Evolutionary conservation across 768 basidiomycete species (phyloP), one percentile per base, ranked within the genome.

Genomic region (Trametes cingulata): DNA sequence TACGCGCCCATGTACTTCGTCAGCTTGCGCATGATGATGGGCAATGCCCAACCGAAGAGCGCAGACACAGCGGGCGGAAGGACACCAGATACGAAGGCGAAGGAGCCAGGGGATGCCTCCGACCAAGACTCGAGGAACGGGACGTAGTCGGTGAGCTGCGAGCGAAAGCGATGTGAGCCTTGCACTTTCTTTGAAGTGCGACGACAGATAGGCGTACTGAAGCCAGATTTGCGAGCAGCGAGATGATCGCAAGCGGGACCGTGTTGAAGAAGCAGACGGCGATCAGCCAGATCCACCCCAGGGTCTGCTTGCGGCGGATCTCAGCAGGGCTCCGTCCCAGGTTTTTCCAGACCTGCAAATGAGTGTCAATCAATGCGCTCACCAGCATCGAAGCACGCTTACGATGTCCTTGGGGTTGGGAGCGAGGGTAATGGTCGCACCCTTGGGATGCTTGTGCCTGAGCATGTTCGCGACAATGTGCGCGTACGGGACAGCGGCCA

Each of bases 221-320:
- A 50, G 87, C 82, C 77, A 99, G 80, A 76, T 99, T 98, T 66
- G 97, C 94, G 51, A 97, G 78, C 63, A 93, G 77, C 13, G 96
- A 95, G 63, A 98, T 94, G 63, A 92, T 77, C 69, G 95, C 84
- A 17, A 99, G 77, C 19, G 97, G 97, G 10, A 96, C 78, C 36
- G 95, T 98, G 78, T 99, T 95, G 78, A 98, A 85, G 78, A 94
- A 95, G 74, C 93, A 95, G 48, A 98, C 85, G 29, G 85, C 67
- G 20, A 81, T 77, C 53, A 99, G 82, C 73, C 89, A 82, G 37
- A 89, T 60, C 74, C 92, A 91, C n/a, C 97, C 96, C 24, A 90
- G 74, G 33, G 80, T 74, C 67, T 80, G 83, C 73, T 90, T 89
- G 39, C 86, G 81, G 24, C 82, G 74, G 22, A 92, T 71, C 64